Percentiles rank a stretch among this genome's conserved stretches.
Conservation (phyloP, 1,284 basidiomycete species). For the Bondarzewia mesenterica region DNA sequence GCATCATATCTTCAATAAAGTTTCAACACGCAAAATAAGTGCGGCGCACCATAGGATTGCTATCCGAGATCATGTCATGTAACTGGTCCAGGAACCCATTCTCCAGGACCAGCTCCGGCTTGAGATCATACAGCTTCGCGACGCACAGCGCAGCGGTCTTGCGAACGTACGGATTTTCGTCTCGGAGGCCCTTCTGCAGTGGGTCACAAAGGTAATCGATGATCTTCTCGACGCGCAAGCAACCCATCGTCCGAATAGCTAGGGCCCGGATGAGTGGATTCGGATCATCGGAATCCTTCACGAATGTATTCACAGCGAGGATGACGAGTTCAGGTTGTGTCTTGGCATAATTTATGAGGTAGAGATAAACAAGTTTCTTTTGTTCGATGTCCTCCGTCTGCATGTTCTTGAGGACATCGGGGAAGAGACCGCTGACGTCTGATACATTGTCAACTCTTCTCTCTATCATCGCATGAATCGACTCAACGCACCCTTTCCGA, state of each 20-base stretch:
- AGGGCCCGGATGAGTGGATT: slow-evolving; percentile 95
- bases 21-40: not conserved
- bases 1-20: too few species aligned
- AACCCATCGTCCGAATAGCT: slow-evolving; percentile 97
- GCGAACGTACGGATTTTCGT: slow-evolving; percentile 96
- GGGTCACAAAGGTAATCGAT: slow-evolving; percentile 97
- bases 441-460: slow-evolving; percentile 4
- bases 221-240: slow-evolving; percentile 95
- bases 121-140: slow-evolving; percentile 94
- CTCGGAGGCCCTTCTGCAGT: slow-evolving; percentile 81
- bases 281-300: slow-evolving; percentile 92
- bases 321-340: slow-evolving; percentile 98
- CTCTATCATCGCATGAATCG: not conserved
- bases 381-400: slow-evolving; percentile 91
- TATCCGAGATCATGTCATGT: slow-evolving; percentile 88
- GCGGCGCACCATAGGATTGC: slow-evolving; percentile 86
- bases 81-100: slow-evolving; percentile 90
- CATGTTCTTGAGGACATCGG: slow-evolving; percentile 99
- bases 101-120: slow-evolving; percentile 90
- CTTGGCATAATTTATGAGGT: slow-evolving; percentile 98
- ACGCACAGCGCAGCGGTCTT: slow-evolving; percentile 96
- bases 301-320: slow-evolving; percentile 97
- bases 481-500: slow-evolving; percentile 72
- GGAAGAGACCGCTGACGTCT: slow-evolving; percentile 95
- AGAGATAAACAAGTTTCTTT: slow-evolving; percentile 97